These are phyloP conservation scores for Solanum paucissectum DNA, from an alignment of 257 asterid species.

Conservation along the genomic window DNA sequence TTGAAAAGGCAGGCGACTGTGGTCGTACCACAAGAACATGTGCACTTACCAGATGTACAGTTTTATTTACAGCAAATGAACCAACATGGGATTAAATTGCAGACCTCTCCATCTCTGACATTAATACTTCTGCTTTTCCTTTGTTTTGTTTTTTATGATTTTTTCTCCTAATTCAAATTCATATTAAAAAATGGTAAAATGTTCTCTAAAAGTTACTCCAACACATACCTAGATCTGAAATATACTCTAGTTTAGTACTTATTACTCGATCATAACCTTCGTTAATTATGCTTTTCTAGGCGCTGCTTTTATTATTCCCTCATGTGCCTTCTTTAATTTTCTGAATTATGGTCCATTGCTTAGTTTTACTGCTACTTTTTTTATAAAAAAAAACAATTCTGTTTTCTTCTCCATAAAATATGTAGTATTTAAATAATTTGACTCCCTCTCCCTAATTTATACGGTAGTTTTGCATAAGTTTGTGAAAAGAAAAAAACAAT, in stretches of 20 bases:
- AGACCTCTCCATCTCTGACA: not conserved
- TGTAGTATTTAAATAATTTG: not conserved
- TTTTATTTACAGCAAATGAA: not conserved
- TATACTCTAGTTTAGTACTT: not conserved
- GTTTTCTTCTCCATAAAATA: not conserved
- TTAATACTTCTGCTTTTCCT: not conserved
- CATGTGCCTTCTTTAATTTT: not conserved
- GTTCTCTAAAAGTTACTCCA: not conserved
- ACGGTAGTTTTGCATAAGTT: constrained; percentile 4
- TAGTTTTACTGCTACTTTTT: not conserved
- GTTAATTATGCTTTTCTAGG: not conserved
- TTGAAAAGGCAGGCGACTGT: not conserved
- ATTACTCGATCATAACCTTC: not conserved
- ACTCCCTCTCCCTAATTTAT: not conserved
- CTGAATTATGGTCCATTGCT: not conserved
- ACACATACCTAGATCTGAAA: too few species aligned
- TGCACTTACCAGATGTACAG: not conserved
- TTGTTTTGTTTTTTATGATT: not conserved
- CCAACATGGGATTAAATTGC: not conserved
- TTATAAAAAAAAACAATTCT: not conserved
- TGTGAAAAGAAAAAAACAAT: constrained; percentile 23
- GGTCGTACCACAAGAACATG: not conserved
- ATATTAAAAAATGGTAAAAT: rapidly evolving
- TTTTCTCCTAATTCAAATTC: too few species aligned
- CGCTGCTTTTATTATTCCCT: not conserved